Evolutionary conservation across 371 early-diverging fungal genomes (phyloP).

Genomic region (Neoconidiobolus thromboides): DNA sequence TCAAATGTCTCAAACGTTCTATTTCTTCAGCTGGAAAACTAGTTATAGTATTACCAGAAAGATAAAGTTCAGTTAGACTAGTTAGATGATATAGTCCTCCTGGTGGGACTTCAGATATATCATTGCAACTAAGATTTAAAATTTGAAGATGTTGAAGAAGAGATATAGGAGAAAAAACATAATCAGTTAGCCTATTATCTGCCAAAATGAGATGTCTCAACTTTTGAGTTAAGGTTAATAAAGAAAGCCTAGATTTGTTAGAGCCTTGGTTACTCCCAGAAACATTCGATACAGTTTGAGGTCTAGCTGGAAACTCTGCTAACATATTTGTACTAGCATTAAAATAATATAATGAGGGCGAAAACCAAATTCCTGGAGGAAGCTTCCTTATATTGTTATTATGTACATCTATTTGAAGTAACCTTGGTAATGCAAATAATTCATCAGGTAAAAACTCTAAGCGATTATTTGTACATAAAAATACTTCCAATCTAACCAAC

Average conservation of each 20-base stretch:
- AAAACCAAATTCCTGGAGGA: slow-evolving; percentile 73
- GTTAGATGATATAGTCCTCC: slow-evolving; percentile 23
- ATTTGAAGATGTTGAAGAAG: slow-evolving; percentile 46
- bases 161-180: slow-evolving; percentile 51
- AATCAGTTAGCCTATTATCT: slow-evolving; percentile 76
- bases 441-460: neutral
- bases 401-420: slow-evolving; percentile 33
- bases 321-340: slow-evolving; percentile 68
- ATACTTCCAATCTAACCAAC: slow-evolving; percentile 23
- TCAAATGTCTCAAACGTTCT: slow-evolving; percentile 41
- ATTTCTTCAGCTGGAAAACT: slow-evolving; percentile 74
- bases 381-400: slow-evolving; percentile 48
- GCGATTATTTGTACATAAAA: slow-evolving; percentile 2
- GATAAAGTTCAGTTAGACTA: slow-evolving; percentile 47
- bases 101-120: slow-evolving; percentile 59
- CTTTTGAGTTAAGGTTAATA: neutral
- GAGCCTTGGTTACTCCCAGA: neutral
- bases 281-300: neutral
- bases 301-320: slow-evolving; percentile 20
- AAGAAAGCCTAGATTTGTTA: neutral
- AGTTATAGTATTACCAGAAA: slow-evolving; percentile 69
- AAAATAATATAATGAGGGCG: slow-evolving; percentile 36
- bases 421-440: slow-evolving; percentile 24
- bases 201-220: slow-evolving; percentile 41
- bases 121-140: slow-evolving; percentile 69